phyloP scores from a whole-genome alignment of 805 yeast genomes.

The Candida wancherniae region DNA sequence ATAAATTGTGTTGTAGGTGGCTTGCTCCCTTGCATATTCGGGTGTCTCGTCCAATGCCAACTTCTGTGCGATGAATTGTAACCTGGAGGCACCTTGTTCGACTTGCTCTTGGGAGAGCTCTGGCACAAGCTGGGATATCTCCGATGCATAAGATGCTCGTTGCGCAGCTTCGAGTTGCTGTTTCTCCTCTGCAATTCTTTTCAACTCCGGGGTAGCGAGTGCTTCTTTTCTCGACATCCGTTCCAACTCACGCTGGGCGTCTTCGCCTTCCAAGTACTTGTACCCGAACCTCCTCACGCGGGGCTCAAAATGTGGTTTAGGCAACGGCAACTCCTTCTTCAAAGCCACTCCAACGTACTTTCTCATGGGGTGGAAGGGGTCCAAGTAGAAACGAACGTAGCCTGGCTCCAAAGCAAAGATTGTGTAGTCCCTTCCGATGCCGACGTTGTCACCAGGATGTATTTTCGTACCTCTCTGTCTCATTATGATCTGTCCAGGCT shows the following conservation, averaged over 20 bases:
- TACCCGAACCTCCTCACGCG: slow-evolving; percentile 80
- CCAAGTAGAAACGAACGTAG: slow-evolving; percentile 81
- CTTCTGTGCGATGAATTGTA: slow-evolving; percentile 44
- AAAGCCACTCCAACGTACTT: slow-evolving; percentile 87
- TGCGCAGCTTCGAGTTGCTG: slow-evolving; percentile 36
- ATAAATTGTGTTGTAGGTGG: slow-evolving; percentile 48
- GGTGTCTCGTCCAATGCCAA: slow-evolving; percentile 54
- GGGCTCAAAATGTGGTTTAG: slow-evolving; percentile 90
- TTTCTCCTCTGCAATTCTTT: slow-evolving; percentile 31
- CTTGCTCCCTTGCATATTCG: slow-evolving; percentile 54
- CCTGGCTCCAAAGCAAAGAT: slow-evolving; percentile 91
- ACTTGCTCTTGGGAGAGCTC: slow-evolving; percentile 25
- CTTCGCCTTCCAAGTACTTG: slow-evolving; percentile 45
- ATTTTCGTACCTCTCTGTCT: slow-evolving; percentile 94
- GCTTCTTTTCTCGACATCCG: slow-evolving; percentile 66
- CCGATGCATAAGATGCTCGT: slow-evolving; percentile 13
- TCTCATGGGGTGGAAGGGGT: slow-evolving; percentile 94
- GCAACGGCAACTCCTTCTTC: slow-evolving; percentile 56
- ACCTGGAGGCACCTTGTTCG: slow-evolving; percentile 45
- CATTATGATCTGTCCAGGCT: slow-evolving; percentile 81
- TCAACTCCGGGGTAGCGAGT: slow-evolving; percentile 49
- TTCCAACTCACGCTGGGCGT: slow-evolving; percentile 55
- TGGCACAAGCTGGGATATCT: slow-evolving; percentile 24
- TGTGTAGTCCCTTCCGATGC: slow-evolving; percentile 92
- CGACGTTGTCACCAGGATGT: slow-evolving; percentile 89